These are phyloP conservation scores for Telfairia occidentalis DNA, from an alignment of 331 rosid species.

Conservation along the genomic window DNA sequence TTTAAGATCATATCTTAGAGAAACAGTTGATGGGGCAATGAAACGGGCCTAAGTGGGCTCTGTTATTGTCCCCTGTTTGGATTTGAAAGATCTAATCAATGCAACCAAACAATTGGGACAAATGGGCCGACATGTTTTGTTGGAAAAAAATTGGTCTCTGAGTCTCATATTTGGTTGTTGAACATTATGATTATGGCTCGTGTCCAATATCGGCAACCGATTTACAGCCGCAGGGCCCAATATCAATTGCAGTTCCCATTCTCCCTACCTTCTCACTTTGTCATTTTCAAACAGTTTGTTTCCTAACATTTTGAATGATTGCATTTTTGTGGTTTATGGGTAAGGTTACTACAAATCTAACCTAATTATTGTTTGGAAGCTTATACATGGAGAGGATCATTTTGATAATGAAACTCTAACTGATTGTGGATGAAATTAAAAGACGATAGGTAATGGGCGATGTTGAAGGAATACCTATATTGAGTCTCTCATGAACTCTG, in stretches of 20 bases:
- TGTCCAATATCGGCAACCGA: not conserved
- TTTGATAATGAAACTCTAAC: too few species aligned
- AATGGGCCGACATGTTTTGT: slow-evolving; percentile 12
- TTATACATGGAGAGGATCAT: too few species aligned
- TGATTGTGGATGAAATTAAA: too few species aligned
- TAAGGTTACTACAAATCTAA: too few species aligned
- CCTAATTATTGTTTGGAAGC: too few species aligned
- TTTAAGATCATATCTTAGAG: not conserved
- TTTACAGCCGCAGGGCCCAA: not conserved
- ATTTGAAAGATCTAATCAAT: not conserved
- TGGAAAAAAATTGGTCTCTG: not conserved
- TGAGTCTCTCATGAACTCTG: too few species aligned
- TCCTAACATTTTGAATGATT: too few species aligned
- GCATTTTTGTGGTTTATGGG: too few species aligned
- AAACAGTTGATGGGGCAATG: not conserved
- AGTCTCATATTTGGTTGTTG: not conserved
- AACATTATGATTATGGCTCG: not conserved
- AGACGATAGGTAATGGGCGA: too few species aligned
- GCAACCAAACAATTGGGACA: not conserved
- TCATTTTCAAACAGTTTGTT: too few species aligned
- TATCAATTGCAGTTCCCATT: not conserved
- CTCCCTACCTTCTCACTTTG: not conserved
- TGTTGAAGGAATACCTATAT: too few species aligned
- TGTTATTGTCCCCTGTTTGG: not conserved
- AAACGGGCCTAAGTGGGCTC: slow-evolving; percentile 12